A percentile compares a stretch with the other conserved stretches of the same genome.
Evolutionary conservation across 176 grass and related monocot genomes (phyloP).

Genomic region (Musa itinerans): DNA sequence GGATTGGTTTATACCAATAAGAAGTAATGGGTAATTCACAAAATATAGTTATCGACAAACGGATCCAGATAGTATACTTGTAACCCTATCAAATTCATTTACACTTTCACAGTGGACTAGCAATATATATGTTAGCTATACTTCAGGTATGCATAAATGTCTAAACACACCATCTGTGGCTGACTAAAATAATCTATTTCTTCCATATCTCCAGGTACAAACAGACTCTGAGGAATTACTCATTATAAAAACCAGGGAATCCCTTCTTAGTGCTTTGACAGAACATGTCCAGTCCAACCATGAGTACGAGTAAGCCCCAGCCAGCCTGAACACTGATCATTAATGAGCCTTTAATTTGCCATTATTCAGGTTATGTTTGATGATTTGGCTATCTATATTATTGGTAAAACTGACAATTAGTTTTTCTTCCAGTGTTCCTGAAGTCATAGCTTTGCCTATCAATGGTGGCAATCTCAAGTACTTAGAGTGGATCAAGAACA

Average conservation of each 20-base stretch:
- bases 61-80: too few species aligned
- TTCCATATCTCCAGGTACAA: constrained; percentile 48
- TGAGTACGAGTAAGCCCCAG: constrained; percentile 69
- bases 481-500: constrained; percentile 80
- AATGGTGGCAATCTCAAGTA: constrained; percentile 75
- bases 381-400: not conserved
- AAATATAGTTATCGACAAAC: too few species aligned
- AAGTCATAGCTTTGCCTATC: constrained; percentile 74
- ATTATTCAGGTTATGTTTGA: not conserved
- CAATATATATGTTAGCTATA: too few species aligned
- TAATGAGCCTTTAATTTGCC: not conserved
- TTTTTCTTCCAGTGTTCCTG: constrained; percentile 50
- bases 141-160: too few species aligned
- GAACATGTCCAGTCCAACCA: constrained; percentile 82
- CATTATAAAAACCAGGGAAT: constrained; percentile 83
- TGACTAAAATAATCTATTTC: too few species aligned
- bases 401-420: constrained; percentile 9
- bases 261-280: constrained; percentile 60
- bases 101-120: too few species aligned
- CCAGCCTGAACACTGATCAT: not conserved
- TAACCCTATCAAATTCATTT: too few species aligned
- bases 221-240: constrained; percentile 63
- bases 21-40: too few species aligned
- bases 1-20: too few species aligned
- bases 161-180: too few species aligned